Evolutionary conservation across 2,329 filamentous ascomycete genomes (phyloP), one percentile per base, ranked within the genome.

Genomic region (Colletotrichum lini): DNA sequence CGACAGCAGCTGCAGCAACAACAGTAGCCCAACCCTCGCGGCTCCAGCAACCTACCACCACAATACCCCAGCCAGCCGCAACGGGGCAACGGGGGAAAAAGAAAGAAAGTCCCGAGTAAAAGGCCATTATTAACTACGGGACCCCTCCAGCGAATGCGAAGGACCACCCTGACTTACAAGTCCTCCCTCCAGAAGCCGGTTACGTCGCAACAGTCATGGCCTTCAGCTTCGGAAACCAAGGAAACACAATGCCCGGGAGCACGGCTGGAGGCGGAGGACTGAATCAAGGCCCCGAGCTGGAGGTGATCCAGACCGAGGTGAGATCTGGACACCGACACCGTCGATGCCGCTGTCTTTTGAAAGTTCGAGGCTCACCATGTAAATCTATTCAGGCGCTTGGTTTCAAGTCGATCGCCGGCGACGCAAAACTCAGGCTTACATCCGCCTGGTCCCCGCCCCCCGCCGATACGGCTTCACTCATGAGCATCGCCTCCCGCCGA

Each of bases 251-350:
- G 79, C 80, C 82, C 73, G 83, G 82, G 70, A 80, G 77, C 72
- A 76, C 83, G 70, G 77, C 79, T 63, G 83, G 80, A 70, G 80
- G 80, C 72, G 85, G 81, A 65, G 78, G 78, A 65, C 70, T 79
- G 67, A 80, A 76, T 59, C 76, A 82, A 79, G 93, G 93, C 52
- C 86, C 89, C 60, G 91, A 94, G 77, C 86, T 98, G 65, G 87
- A 91, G 75, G 91, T 95, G 74, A 93, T 98, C 75, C 90, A 92
- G 80, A 96, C 95, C 75, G 94, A 98, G 87, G 93, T 94, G 83
- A 74, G 82, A 77, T 65, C 63, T 69, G 69, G 69, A 64, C 69
- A 69, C 69, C 69, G 65, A 72, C 69, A 72, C 58, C 69, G 69
- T 73, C 72, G 69, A 69, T 73, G 63, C 60, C 69, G 59, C 35